Conservation (phyloP, 345 rosid genomes). For the Salix suchowensis region DNA sequence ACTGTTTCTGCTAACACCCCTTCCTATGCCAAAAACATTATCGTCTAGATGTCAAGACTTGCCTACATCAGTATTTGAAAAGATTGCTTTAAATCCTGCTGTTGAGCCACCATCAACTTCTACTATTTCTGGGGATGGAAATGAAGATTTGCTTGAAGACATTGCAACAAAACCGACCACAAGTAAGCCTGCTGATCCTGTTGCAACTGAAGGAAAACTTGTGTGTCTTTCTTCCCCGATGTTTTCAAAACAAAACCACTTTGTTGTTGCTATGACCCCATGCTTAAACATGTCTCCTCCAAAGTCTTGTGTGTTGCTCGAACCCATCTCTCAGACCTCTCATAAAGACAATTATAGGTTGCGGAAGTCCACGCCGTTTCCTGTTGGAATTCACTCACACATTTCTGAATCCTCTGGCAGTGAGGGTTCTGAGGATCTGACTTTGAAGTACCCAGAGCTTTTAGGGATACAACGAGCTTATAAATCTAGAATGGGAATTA, state of each 20-base stretch:
- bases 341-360: slow-evolving; percentile 24
- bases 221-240: slow-evolving; percentile 40
- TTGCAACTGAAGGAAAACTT: slow-evolving; percentile 12
- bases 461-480: slow-evolving; percentile 45
- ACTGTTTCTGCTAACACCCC: slow-evolving; percentile 77
- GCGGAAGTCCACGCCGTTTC: slow-evolving; percentile 55
- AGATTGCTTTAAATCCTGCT: slow-evolving; percentile 23
- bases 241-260: slow-evolving; percentile 29
- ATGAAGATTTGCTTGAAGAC: slow-evolving; percentile 33
- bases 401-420: slow-evolving; percentile 53
- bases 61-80: slow-evolving; percentile 34
- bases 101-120: slow-evolving; percentile 28
- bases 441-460: slow-evolving; percentile 69
- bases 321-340: slow-evolving; percentile 42
- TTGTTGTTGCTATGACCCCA: slow-evolving; percentile 68
- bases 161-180: slow-evolving; percentile 26
- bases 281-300: slow-evolving; percentile 75
- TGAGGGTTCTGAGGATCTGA: slow-evolving; percentile 42
- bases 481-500: slow-evolving; percentile 37
- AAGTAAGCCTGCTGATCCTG: slow-evolving; percentile 31
- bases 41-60: slow-evolving; percentile 42
- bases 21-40: slow-evolving; percentile 53
- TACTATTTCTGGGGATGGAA: slow-evolving; percentile 31
- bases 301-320: slow-evolving; percentile 65
- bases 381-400: slow-evolving; percentile 37